Conservation (phyloP, 352 stramenopile species). For the Phytopythium chamaehyphon region DNA sequence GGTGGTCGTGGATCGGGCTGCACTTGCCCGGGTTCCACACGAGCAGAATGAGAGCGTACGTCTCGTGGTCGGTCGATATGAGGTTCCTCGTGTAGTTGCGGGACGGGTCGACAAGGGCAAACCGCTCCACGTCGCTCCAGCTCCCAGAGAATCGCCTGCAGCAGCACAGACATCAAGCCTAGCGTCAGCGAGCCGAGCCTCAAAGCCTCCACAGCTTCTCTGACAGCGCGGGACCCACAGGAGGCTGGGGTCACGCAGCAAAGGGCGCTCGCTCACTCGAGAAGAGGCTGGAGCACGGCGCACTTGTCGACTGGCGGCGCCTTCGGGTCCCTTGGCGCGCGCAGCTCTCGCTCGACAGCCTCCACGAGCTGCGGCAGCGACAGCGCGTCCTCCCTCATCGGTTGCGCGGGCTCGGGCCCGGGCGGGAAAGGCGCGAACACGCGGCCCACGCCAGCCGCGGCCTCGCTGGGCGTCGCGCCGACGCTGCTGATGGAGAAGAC, state of each 20-base stretch:
- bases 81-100: constrained; percentile 91
- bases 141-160: constrained; percentile 31
- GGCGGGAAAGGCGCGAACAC: neutral
- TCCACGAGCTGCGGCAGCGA: constrained; percentile 38
- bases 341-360: constrained; percentile 34
- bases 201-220: neutral
- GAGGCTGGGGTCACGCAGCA: too few relatives aligned
- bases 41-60: constrained; percentile 90
- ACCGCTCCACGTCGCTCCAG: constrained; percentile 53
- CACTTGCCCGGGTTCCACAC: constrained; percentile 88
- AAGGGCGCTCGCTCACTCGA: constrained; percentile 33
- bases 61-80: constrained; percentile 84
- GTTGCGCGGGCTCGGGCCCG: neutral
- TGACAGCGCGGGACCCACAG: neutral
- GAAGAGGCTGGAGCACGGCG: constrained; percentile 24
- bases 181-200: neutral
- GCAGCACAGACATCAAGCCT: neutral
- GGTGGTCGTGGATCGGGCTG: constrained; percentile 87
- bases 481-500: too few relatives aligned
- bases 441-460: neutral
- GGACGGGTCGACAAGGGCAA: constrained; percentile 58
- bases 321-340: constrained; percentile 17
- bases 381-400: constrained; percentile 13
- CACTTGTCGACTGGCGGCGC: constrained; percentile 37
- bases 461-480: neutral